phyloP scores from a whole-genome alignment of 140 eudicot genomes.

The Senecio squalidus region DNA sequence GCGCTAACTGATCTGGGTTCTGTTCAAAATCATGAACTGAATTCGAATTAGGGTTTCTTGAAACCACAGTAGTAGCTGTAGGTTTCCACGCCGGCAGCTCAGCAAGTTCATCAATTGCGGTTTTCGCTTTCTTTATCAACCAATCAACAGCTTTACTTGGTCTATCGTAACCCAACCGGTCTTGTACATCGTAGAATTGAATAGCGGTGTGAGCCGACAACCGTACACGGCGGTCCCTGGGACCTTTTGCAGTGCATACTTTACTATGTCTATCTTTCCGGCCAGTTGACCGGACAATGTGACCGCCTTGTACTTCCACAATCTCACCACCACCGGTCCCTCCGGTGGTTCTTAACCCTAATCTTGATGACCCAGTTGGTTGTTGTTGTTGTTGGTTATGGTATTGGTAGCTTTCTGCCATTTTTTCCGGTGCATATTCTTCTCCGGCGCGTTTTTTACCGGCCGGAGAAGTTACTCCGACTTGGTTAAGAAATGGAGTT shows the following conservation, averaged over 20 bases:
- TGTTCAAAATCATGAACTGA: slow-evolving; percentile 31
- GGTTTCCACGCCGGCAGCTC: slow-evolving; percentile 95
- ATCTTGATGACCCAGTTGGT: slow-evolving; percentile 46
- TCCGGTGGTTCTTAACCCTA: slow-evolving; percentile 49
- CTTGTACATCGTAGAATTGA: slow-evolving; percentile 91
- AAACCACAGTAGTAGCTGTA: slow-evolving; percentile 6
- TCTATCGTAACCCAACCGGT: slow-evolving; percentile 85
- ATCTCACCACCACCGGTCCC: slow-evolving; percentile 53
- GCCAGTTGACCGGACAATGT: slow-evolving; percentile 87
- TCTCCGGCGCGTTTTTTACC: slow-evolving; percentile 46
- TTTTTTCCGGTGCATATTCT: slow-evolving; percentile 66
- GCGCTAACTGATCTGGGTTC: slow-evolving; percentile 24
- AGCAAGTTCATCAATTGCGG: slow-evolving; percentile 85
- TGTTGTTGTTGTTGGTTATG: slow-evolving; percentile 23
- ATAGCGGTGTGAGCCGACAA: slow-evolving; percentile 91
- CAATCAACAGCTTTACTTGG: slow-evolving; percentile 95
- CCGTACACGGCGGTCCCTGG: slow-evolving; percentile 87
- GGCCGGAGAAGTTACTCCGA: slow-evolving; percentile 31
- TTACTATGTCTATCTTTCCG: slow-evolving; percentile 92
- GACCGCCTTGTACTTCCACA: slow-evolving; percentile 89
- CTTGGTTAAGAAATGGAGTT: slow-evolving; percentile 11
- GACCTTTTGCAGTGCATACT: slow-evolving; percentile 91
- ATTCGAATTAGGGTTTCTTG: background rate
- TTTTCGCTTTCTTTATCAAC: slow-evolving; percentile 79
- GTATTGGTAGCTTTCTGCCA: slow-evolving; percentile 47